Evolutionary conservation across 1,284 basidiomycete species (phyloP).

Genomic region (Abortiporus biennis): DNA sequence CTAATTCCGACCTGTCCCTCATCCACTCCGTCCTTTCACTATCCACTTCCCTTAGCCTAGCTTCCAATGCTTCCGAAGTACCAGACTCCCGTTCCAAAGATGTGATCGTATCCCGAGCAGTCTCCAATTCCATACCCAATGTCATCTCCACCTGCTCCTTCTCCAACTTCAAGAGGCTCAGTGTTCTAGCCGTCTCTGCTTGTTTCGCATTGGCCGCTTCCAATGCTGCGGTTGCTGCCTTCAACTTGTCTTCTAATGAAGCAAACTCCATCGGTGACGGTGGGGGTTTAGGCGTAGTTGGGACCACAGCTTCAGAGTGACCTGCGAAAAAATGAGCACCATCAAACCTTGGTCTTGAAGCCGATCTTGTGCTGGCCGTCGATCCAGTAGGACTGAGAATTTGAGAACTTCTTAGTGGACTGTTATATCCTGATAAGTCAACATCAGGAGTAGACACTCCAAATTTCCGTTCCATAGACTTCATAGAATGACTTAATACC

Average conservation of each 20-base stretch:
- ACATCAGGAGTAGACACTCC: slow-evolving; percentile 19
- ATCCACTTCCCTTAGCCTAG: slow-evolving; percentile 43
- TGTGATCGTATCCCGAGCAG: slow-evolving; percentile 54
- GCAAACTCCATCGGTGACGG: slow-evolving; percentile 28
- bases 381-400: slow-evolving; percentile 36
- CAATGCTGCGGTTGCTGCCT: slow-evolving; percentile 49
- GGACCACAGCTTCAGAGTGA: slow-evolving; percentile 56
- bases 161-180: slow-evolving; percentile 53
- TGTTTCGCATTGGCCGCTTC: slow-evolving; percentile 54
- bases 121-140: slow-evolving; percentile 58
- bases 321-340: slow-evolving; percentile 81
- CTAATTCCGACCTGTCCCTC: slow-evolving; percentile 42
- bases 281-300: slow-evolving; percentile 23
- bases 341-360: slow-evolving; percentile 50
- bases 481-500: slow-evolving; percentile 67
- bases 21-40: slow-evolving; percentile 49
- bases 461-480: slow-evolving; percentile 59
- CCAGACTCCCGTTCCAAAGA: slow-evolving; percentile 58
- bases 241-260: slow-evolving; percentile 41
- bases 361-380: slow-evolving; percentile 32
- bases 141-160: slow-evolving; percentile 59
- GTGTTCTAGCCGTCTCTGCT: slow-evolving; percentile 52
- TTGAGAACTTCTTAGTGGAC: slow-evolving; percentile 42
- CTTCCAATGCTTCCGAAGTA: slow-evolving; percentile 45
- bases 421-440: slow-evolving; percentile 42